A percentile compares a stretch with the other conserved stretches of the same genome.
Evolutionary conservation across 345 rosid species (phyloP).

Genomic region (Streptanthus diversifolius): DNA sequence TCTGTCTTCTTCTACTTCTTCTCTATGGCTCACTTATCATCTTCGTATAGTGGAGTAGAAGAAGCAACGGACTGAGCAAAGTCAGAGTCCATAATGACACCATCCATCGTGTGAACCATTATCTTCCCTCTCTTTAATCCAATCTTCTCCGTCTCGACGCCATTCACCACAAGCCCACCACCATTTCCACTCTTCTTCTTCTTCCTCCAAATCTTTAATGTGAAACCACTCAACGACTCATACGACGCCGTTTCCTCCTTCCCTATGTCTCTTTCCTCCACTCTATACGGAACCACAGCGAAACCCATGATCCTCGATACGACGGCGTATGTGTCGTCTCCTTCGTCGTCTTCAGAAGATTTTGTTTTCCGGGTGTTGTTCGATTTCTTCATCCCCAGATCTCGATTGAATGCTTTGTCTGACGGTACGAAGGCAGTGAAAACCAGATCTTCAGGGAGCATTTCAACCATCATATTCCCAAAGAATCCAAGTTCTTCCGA

Average conservation of each 20-base stretch:
- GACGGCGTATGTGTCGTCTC: slow-evolving; percentile 52
- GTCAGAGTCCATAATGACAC: slow-evolving; percentile 79
- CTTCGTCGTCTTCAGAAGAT: slow-evolving; percentile 29
- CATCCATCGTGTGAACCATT: slow-evolving; percentile 59
- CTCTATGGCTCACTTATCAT: background rate
- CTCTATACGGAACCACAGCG: slow-evolving; percentile 58
- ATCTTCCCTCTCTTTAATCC: slow-evolving; percentile 53
- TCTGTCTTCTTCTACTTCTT: too few species aligned
- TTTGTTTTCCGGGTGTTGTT: background rate
- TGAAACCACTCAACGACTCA: slow-evolving; percentile 67
- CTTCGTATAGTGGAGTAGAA: slow-evolving; percentile 29
- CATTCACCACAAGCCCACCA: slow-evolving; percentile 56
- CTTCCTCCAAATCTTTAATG: slow-evolving; percentile 43
- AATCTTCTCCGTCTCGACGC: slow-evolving; percentile 48
- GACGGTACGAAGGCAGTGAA: slow-evolving; percentile 83
- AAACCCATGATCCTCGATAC: slow-evolving; percentile 66
- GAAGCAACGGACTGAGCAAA: slow-evolving; percentile 58
- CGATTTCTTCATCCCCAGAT: slow-evolving; percentile 40
- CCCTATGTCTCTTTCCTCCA: slow-evolving; percentile 35
- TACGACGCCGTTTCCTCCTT: slow-evolving; percentile 40
- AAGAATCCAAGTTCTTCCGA: slow-evolving; percentile 44
- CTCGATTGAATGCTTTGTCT: slow-evolving; percentile 50
- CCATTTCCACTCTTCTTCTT: slow-evolving; percentile 27
- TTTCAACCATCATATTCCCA: slow-evolving; percentile 73
- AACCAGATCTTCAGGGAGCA: slow-evolving; percentile 73